phyloP scores from a whole-genome alignment of 2,329 filamentous ascomycete species.

The Pseudovirgaria hyperparasitica region DNA sequence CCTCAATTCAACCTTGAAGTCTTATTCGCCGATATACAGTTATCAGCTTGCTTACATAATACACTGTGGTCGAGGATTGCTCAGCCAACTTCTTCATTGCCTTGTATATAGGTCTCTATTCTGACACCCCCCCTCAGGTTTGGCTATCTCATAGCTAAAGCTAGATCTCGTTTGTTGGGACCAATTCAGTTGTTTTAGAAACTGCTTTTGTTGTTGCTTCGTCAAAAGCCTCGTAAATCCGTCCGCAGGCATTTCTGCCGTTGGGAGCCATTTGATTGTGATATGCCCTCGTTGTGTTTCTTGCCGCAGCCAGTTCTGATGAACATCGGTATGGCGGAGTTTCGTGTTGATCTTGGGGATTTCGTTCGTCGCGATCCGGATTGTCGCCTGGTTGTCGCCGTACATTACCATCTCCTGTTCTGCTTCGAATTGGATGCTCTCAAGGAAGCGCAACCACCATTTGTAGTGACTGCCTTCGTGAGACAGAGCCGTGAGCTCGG shows the following conservation, averaged over 20 bases:
- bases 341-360: slow-evolving; percentile 4
- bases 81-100: too few relatives aligned
- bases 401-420: neutral
- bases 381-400: slow-evolving; percentile 6
- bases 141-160: too few relatives aligned
- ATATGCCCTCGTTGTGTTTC: slow-evolving; percentile 2
- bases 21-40: too few relatives aligned
- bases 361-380: slow-evolving; percentile 3
- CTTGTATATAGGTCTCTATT: too few relatives aligned
- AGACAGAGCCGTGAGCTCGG: slow-evolving; percentile 7
- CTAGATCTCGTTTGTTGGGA: too few relatives aligned
- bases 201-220: slow-evolving; percentile 1
- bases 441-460: slow-evolving; percentile 8
- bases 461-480: slow-evolving; percentile 3
- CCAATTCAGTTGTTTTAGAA: too few relatives aligned
- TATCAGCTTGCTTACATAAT: too few relatives aligned
- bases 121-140: too few relatives aligned
- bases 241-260: slow-evolving; percentile 1
- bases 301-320: slow-evolving; percentile 6
- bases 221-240: slow-evolving; percentile 3
- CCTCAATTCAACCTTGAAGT: too few relatives aligned
- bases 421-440: slow-evolving; percentile 6
- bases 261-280: slow-evolving; percentile 1
- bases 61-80: too few relatives aligned
- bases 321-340: slow-evolving; percentile 8